Evolutionary conservation across 1,284 basidiomycete species (phyloP).

Genomic region (Ustilago hordei): DNA sequence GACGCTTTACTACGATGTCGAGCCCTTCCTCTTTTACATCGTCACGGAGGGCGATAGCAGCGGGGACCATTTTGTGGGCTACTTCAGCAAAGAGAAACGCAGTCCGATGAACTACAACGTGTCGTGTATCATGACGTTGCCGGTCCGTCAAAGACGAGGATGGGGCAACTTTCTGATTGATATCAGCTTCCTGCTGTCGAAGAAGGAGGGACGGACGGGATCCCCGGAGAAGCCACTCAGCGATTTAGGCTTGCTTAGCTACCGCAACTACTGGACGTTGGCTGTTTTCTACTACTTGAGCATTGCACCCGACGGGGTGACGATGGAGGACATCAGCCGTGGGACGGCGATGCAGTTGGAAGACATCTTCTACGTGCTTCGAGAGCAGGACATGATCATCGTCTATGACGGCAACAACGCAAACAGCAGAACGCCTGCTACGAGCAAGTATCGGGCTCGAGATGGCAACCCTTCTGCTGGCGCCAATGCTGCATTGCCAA

Average conservation of each 20-base stretch:
- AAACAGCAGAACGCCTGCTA: slow-evolving; percentile 51
- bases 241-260: slow-evolving; percentile 92
- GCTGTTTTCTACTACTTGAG: slow-evolving; percentile 77
- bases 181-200: slow-evolving; percentile 84
- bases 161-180: slow-evolving; percentile 94
- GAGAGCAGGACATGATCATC: slow-evolving; percentile 82
- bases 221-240: slow-evolving; percentile 97
- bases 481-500: neutral
- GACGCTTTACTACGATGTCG: slow-evolving; percentile 99
- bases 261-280: slow-evolving; percentile 94
- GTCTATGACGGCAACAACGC: slow-evolving; percentile 66
- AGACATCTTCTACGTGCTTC: slow-evolving; percentile 85
- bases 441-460: slow-evolving; percentile 54
- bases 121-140: slow-evolving; percentile 99
- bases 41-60: slow-evolving; percentile 90
- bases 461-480: slow-evolving; percentile 24
- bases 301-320: slow-evolving; percentile 35
- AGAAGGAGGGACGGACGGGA: slow-evolving; percentile 95
- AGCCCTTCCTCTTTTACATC: slow-evolving; percentile 98
- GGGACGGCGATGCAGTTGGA: slow-evolving; percentile 91
- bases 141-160: slow-evolving; percentile 90
- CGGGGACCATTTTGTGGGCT: slow-evolving; percentile 95
- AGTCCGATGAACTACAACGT: slow-evolving; percentile 92
- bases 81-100: slow-evolving; percentile 98
- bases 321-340: slow-evolving; percentile 79